A percentile compares a stretch with the other conserved stretches of the same genome.
Conservation (phyloP, 352 stramenopile genomes). For the Phytophthora hybrid region DNA sequence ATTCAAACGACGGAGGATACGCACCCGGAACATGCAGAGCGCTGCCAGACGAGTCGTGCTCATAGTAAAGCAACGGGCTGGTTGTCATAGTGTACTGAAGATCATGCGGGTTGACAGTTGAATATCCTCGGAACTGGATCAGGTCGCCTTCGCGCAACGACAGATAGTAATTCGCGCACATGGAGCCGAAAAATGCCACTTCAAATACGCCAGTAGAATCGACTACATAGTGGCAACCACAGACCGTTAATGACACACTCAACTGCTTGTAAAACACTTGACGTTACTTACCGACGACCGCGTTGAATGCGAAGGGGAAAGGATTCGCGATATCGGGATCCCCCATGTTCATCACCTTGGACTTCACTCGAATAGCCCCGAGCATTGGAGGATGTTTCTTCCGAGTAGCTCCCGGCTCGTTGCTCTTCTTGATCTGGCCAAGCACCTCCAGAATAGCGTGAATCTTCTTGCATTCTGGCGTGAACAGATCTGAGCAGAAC, state of each 20-base stretch:
- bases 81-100: constrained; percentile 19
- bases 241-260: neutral
- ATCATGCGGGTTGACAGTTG: constrained; percentile 16
- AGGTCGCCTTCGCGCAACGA: constrained; percentile 68
- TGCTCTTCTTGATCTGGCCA: constrained; percentile 20
- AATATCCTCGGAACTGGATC: constrained; percentile 63
- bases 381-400: constrained; percentile 47
- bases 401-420: neutral
- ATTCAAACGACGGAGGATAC: constrained; percentile 3
- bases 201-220: constrained; percentile 55
- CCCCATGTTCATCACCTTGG: constrained; percentile 56
- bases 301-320: constrained; percentile 77
- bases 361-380: constrained; percentile 69
- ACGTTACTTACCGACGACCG: constrained; percentile 53
- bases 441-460: constrained; percentile 36
- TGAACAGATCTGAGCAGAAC: constrained; percentile 41
- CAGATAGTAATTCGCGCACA: constrained; percentile 67
- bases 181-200: constrained; percentile 73
- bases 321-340: constrained; percentile 49
- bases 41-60: constrained; percentile 40
- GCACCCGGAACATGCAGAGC: constrained; percentile 52
- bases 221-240: constrained; percentile 33
- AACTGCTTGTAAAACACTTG: neutral
- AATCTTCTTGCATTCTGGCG: constrained; percentile 30
- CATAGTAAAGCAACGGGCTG: constrained; percentile 41